Evolutionary conservation across 768 basidiomycete species (phyloP), one percentile per base, ranked within the genome.

Genomic region (Cubamyces lactineus): DNA sequence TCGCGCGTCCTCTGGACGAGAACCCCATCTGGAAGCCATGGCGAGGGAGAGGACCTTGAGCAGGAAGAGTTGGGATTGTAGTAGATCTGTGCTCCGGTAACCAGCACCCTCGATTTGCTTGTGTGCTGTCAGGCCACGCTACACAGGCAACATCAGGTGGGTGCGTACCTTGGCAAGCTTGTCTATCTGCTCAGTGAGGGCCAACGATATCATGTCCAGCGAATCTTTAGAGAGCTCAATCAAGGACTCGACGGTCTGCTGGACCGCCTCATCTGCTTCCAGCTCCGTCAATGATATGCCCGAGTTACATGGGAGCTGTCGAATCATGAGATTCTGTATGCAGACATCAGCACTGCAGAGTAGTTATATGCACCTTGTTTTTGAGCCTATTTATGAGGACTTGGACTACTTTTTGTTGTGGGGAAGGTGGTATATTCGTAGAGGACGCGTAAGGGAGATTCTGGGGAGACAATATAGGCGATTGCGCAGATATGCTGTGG

Each of bases 41-140:
- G 87, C 85, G 46, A 89, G 79, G 0, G 88, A 82, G 13, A 96
- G 74, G 23, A 95, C 86, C 75, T 95, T 93, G 68, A 95, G 80
- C 41, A 96, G 76, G 67, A 92, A 92, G 1, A 96, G 79, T 71
- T 95, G 91, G 0, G 94, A 95, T 70, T 96, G 93, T 4, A 94
- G 81, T 45, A 88, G 83, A 58, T 93, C 89, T 17, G 91, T 78
- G 2, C 86, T 78, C 59, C 83, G 76, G 56, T 79, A 76, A 1
- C 84, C 85, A 24, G 79, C 75, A 15, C 74, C 64, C 67, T 86
- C 84, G 62, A 79, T 77, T 78, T 86, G 87, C 81, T 88, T 66
- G 49, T 38, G 19, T 43, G 30, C 15, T 42, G 41, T 23, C 42
- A 17, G 19, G 61, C 39, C 28, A 34, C 40, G 26, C 5, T 19